These are phyloP conservation scores for Xylariaceae sp. DNA, from an alignment of 2,329 filamentous ascomycete genomes.

Conservation along the genomic window DNA sequence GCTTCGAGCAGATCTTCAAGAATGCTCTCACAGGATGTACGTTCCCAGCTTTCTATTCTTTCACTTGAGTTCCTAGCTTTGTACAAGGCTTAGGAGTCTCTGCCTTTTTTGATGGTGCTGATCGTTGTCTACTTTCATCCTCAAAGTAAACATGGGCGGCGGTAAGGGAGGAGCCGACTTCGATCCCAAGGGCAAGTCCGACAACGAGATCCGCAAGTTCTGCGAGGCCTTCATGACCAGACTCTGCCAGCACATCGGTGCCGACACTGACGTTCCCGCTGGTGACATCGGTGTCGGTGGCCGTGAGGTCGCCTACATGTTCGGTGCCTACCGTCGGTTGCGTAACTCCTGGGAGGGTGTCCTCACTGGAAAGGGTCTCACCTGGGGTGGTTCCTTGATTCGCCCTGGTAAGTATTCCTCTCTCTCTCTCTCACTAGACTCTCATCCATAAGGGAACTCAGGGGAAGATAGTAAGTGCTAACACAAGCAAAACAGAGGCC, in stretches of 20 bases:
- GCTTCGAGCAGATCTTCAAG: slow-evolving; percentile 99
- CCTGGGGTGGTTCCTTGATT: slow-evolving; percentile 91
- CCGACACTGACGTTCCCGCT: slow-evolving; percentile 91
- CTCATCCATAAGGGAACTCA: neutral
- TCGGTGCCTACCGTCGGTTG: slow-evolving; percentile 85
- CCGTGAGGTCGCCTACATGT: slow-evolving; percentile 91
- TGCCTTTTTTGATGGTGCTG: neutral
- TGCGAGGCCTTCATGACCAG: slow-evolving; percentile 95
- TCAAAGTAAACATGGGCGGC: slow-evolving; percentile 81
- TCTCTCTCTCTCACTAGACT: neutral
- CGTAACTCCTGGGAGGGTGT: slow-evolving; percentile 93
- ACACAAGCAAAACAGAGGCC: slow-evolving; percentile 55
- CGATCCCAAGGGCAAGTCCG: slow-evolving; percentile 96
- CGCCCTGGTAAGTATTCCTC: slow-evolving; percentile 53
- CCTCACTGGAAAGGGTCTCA: slow-evolving; percentile 88
- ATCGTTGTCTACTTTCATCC: neutral
- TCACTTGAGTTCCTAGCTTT: neutral
- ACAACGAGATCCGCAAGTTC: slow-evolving; percentile 96
- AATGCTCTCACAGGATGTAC: slow-evolving; percentile 92
- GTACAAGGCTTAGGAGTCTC: too few species aligned
- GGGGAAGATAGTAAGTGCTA: neutral
- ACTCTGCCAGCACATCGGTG: slow-evolving; percentile 91
- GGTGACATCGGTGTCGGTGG: slow-evolving; percentile 93
- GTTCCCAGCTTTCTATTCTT: slow-evolving; percentile 34
- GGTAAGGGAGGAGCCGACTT: slow-evolving; percentile 98